Conservation (phyloP, 2,329 filamentous ascomycete species). For the Ambrosiella cleistominuta region DNA sequence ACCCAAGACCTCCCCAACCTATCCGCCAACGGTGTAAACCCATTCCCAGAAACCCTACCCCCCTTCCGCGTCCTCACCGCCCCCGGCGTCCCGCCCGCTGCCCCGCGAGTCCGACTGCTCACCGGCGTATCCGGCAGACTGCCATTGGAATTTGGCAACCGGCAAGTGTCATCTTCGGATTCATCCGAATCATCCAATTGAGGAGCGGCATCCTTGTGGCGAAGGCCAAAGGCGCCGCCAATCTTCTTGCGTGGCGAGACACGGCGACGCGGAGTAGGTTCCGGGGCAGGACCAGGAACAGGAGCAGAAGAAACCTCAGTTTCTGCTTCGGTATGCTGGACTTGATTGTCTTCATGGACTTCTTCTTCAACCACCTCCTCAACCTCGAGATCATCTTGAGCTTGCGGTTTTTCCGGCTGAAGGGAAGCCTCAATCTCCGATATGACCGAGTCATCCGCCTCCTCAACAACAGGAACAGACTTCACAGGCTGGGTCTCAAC, state of each 20-base stretch:
- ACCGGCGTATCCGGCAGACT: slow-evolving; percentile 18
- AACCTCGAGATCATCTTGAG: not conserved
- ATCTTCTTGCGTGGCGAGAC: slow-evolving; percentile 14
- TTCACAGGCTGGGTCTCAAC: not conserved
- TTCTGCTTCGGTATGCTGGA: too few species aligned
- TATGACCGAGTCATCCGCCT: not conserved
- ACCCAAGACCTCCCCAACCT: slow-evolving; percentile 43
- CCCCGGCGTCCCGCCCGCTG: not conserved
- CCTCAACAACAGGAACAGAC: not conserved
- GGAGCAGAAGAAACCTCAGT: too few species aligned
- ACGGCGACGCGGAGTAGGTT: slow-evolving; percentile 13
- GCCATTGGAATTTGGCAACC: slow-evolving; percentile 16
- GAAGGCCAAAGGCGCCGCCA: slow-evolving; percentile 19
- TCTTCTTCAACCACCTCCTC: not conserved
- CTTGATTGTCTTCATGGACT: not conserved
- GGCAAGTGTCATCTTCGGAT: slow-evolving; percentile 19
- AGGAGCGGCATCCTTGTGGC: slow-evolving; percentile 29
- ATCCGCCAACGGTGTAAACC: slow-evolving; percentile 46
- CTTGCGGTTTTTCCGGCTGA: not conserved
- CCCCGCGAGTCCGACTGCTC: slow-evolving; percentile 24
- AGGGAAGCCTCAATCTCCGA: not conserved
- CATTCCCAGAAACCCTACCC: slow-evolving; percentile 23
- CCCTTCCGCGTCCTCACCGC: slow-evolving; percentile 18
- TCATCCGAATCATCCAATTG: slow-evolving; percentile 37
- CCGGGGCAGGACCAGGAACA: not conserved